phyloP scores from a whole-genome alignment of 1,284 basidiomycete species.

The Thecaphora thlaspeos region DNA sequence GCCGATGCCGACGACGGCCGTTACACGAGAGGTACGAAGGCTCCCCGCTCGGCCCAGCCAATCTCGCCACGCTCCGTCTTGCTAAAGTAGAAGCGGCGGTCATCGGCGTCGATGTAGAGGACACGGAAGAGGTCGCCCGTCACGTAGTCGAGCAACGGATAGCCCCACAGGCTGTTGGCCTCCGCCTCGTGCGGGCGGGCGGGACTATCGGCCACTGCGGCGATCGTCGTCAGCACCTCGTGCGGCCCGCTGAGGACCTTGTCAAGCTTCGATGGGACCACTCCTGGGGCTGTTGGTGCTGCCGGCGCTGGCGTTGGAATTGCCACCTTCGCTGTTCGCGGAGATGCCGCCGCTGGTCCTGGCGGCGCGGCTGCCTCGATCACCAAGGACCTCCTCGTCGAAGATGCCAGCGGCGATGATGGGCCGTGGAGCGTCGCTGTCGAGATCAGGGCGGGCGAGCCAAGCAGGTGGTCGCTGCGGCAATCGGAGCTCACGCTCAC shows the following conservation, averaged over 20 bases:
- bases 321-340: no score
- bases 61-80: conserved; percentile 19
- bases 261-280: background rate
- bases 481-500: no score
- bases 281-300: background rate
- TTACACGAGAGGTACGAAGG: conserved; percentile 22
- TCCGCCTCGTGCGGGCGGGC: conserved; percentile 1
- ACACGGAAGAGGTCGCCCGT: conserved; percentile 37
- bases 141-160: conserved; percentile 27
- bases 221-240: conserved; percentile 11
- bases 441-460: no score
- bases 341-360: no score
- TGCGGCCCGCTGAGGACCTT: background rate
- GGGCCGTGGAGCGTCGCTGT: no score
- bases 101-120: conserved; percentile 6
- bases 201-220: conserved; percentile 28
- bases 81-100: conserved; percentile 24
- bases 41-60: conserved; percentile 37
- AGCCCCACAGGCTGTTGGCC: conserved; percentile 10
- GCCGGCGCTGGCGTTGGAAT: background rate
- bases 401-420: no score
- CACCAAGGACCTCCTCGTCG: no score
- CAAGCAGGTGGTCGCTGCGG: no score
- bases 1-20: no score
- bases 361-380: no score